Conservation (phyloP, 345 rosid species). For the Salix caprea region DNA sequence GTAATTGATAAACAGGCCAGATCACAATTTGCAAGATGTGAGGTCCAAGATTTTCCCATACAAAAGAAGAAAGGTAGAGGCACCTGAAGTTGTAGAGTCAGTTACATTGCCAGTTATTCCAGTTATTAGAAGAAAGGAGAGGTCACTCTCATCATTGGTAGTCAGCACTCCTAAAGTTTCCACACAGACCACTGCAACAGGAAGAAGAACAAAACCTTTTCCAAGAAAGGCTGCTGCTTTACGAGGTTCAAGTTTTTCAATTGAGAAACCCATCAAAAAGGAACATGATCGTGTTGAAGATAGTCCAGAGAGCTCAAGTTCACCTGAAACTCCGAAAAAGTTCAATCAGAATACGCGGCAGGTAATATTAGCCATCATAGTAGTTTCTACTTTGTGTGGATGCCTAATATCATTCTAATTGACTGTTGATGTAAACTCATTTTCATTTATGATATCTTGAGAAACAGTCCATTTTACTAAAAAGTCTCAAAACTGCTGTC, state of each 20-base stretch:
- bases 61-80: conserved; percentile 29
- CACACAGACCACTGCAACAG: conserved; percentile 14
- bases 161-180: conserved; percentile 27
- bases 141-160: conserved; percentile 32
- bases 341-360: conserved; percentile 8
- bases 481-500: neutral
- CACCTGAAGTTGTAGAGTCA: conserved; percentile 16
- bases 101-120: conserved; percentile 20
- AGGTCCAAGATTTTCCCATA: conserved; percentile 34
- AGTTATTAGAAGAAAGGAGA: conserved; percentile 22
- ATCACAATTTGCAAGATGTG: conserved; percentile 31
- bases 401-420: conserved; percentile 1
- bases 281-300: conserved; percentile 39
- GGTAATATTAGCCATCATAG: conserved; percentile 17
- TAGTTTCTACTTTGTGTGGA: neutral
- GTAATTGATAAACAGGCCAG: conserved; percentile 25
- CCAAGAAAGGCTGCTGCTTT: conserved; percentile 19
- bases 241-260: conserved; percentile 17
- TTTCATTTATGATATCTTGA: neutral
- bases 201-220: conserved; percentile 26
- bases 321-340: conserved; percentile 14
- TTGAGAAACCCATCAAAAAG: conserved; percentile 44
- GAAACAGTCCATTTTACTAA: neutral
- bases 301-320: conserved; percentile 14
- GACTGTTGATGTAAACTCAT: neutral